Base-by-base conservation (phyloP, 2,329 filamentous ascomycete species). In the Colletotrichum liaoningense region DNA sequence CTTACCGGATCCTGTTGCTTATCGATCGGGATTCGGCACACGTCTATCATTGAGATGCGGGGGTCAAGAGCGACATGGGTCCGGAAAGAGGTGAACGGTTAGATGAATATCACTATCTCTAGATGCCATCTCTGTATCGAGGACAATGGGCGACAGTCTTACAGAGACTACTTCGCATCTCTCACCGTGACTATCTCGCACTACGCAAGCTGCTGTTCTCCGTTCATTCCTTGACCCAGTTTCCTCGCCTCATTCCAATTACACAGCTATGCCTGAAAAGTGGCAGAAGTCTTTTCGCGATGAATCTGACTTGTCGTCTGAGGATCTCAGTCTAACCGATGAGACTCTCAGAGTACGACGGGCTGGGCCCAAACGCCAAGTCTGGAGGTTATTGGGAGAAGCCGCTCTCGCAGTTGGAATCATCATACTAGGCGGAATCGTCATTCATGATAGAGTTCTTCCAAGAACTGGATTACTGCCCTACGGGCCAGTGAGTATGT, bases 1-100 rank as follows among this genome's bases (percentile, higher is more conserved):
- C 54, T 30, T 56, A 24, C 24, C 6, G 54, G 8, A 49, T 49
- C 54, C 54, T 56, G 12, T 7, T 56, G 54, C 12, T 4, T 56
- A 56, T 56, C 26, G 54, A 56, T 56, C 54, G 54, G 54, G 19
- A 56, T n/a, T 56, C 54, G 54, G 54, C 54, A 56, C 54, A 56
- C 11, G 9, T 28, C 54, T 16, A 56, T 56, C 24, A 5, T 30
- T 5, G 11, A 56, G 54, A n/a, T 56, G 26, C 14, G 26, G 54
- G 54, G 54, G 9, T 49, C 8, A n/a, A n/a, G 2, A 56, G 30
- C 7, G 26, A 14, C 54, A 56, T 56, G 54, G 54, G 14, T 56
- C 54, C 19, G 14, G 7, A 8, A 16, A 14, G 14, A 30, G 24
- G 16, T 56, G 14, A 56, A 19, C 26, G 54, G 7, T 30, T 56